Evolutionary conservation across 192 early-diverging fungal species (phyloP).

Genomic region (Coemansia sp.): DNA sequence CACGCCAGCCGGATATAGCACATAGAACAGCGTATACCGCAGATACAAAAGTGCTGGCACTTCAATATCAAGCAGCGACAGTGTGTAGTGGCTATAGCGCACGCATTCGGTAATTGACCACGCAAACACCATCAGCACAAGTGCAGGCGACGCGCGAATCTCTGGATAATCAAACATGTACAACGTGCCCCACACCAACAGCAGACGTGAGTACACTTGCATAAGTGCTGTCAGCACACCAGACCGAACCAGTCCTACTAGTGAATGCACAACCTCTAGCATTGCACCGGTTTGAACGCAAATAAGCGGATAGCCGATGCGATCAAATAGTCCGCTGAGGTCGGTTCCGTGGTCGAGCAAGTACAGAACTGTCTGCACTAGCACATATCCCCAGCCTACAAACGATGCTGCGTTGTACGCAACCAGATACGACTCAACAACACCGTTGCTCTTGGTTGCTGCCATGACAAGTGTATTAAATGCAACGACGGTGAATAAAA

Average conservation of each 20-base stretch:
- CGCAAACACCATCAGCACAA: conserved; percentile 80
- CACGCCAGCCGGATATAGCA: conserved; percentile 90
- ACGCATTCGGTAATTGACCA: conserved; percentile 92
- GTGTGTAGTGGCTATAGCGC: conserved; percentile 87
- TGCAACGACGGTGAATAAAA: neutral
- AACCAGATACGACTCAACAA: conserved; percentile 65
- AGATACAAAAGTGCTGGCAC: conserved; percentile 24
- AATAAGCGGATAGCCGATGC: conserved; percentile 60
- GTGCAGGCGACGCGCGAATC: conserved; percentile 64
- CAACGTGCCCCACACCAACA: conserved; percentile 80
- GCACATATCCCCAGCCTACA: conserved; percentile 76
- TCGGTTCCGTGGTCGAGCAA: conserved; percentile 57
- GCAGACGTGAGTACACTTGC: conserved; percentile 84
- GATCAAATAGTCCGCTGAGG: conserved; percentile 60
- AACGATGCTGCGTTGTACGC: conserved; percentile 82
- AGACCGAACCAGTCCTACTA: conserved; percentile 74
- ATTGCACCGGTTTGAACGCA: conserved; percentile 80
- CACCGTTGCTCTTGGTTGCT: conserved; percentile 18
- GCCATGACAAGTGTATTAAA: conserved; percentile 1
- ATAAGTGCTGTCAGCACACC: conserved; percentile 74
- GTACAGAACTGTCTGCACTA: conserved; percentile 56
- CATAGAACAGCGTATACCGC: conserved; percentile 92
- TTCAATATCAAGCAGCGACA: conserved; percentile 64
- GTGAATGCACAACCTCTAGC: conserved; percentile 69
- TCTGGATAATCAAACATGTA: conserved; percentile 67